A percentile compares a stretch with the other conserved stretches of the same genome.
Conservation (phyloP, 106 monocot genomes). For the Phalaenopsis equestris region DNA sequence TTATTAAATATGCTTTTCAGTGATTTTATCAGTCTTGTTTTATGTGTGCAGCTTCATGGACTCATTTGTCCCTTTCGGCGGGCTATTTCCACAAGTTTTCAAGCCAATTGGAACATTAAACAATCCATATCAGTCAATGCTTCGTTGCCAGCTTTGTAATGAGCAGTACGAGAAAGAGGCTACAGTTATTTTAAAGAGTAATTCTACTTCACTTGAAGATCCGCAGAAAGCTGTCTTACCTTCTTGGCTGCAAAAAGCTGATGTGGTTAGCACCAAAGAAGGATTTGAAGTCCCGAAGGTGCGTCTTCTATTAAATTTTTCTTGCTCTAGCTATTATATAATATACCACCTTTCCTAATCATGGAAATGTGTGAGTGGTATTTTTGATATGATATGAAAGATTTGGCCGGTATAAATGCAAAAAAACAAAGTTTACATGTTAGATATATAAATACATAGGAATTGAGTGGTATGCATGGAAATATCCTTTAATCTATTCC, state of each 20-base stretch:
- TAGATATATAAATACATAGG: too few relatives aligned
- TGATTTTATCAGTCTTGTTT: background rate
- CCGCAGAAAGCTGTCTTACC: constrained; percentile 29
- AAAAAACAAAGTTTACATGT: too few relatives aligned
- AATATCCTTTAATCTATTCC: background rate
- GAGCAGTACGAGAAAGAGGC: constrained; percentile 69
- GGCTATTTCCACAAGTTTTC: constrained; percentile 34
- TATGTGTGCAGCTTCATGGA: constrained; percentile 37
- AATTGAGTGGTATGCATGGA: background rate
- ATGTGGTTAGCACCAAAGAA: constrained; percentile 15
- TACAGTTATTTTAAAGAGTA: constrained; percentile 35
- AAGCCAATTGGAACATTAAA: constrained; percentile 28
- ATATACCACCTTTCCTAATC: too few relatives aligned
- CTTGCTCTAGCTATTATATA: background rate
- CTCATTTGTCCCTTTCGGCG: constrained; percentile 65
- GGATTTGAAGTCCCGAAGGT: constrained; percentile 42
- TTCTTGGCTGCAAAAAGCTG: constrained; percentile 31
- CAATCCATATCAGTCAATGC: constrained; percentile 15
- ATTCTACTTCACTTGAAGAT: constrained; percentile 21
- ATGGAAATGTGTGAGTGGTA: too few relatives aligned
- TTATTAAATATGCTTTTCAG: background rate
- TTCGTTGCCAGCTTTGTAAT: constrained; percentile 48
- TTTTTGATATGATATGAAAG: too few relatives aligned
- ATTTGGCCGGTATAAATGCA: too few relatives aligned
- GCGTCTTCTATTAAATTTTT: constrained; percentile 6